These are phyloP conservation scores for Fraxinus cuspidata DNA, from an alignment of 257 asterid species.

Conservation along the genomic window DNA sequence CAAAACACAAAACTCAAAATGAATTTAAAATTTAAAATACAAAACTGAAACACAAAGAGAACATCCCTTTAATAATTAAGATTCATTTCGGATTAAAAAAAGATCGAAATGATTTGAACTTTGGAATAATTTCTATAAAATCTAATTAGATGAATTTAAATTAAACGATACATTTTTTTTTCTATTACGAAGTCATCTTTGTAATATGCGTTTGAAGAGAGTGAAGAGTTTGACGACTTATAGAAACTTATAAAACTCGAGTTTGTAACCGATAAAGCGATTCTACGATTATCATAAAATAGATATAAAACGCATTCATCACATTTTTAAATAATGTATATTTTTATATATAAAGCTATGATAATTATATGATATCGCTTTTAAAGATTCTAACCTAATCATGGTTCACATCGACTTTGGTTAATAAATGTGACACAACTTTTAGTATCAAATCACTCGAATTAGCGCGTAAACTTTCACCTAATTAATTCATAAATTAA, in stretches of 20 bases:
- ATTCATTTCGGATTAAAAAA: not conserved
- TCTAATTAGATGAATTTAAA: too few species aligned
- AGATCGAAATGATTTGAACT: not conserved
- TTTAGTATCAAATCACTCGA: slow-evolving; percentile 7
- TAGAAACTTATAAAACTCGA: too few species aligned
- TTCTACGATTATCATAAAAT: too few species aligned
- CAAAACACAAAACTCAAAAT: too few species aligned
- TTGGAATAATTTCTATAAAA: too few species aligned
- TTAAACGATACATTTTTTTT: not conserved
- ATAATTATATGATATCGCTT: not conserved
- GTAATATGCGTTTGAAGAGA: not conserved
- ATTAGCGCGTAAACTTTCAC: not conserved
- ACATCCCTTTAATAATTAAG: not conserved
- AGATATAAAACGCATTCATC: not conserved
- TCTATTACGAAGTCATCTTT: too few species aligned
- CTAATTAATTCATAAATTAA: not conserved
- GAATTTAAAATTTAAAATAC: too few species aligned
- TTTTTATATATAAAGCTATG: too few species aligned
- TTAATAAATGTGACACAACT: not conserved
- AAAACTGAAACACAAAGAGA: too few species aligned
- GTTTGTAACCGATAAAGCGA: not conserved
- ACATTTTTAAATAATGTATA: too few species aligned
- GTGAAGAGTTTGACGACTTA: not conserved
- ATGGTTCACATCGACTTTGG: not conserved
- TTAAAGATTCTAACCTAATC: too few species aligned